Evolutionary conservation across 2,329 filamentous ascomycete species (phyloP).

Genomic region (Endocalyx cinctus): DNA sequence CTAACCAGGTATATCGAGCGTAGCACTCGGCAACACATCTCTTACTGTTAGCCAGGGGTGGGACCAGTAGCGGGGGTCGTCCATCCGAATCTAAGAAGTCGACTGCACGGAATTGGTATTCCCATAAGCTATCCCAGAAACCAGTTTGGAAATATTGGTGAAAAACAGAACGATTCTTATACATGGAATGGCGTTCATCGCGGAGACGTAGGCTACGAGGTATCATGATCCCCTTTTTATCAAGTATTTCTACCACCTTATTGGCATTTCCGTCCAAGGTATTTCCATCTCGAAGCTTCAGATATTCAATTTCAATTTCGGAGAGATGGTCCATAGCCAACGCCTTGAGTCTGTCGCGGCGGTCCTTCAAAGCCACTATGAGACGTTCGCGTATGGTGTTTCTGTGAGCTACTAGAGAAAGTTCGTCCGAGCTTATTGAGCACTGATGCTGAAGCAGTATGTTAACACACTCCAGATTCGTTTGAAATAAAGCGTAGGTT

Average conservation of each 20-base stretch:
- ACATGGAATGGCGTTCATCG: too few species aligned
- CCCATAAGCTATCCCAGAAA: too few species aligned
- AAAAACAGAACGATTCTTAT: too few species aligned
- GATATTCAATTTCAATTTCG: slow-evolving; percentile 1
- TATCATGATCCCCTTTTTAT: background rate
- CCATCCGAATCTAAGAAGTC: too few species aligned
- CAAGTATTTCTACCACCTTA: background rate
- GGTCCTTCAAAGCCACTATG: background rate
- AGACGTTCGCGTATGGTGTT: too few species aligned
- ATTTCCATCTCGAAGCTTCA: slow-evolving; percentile 1
- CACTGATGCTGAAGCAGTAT: slow-evolving; percentile 1
- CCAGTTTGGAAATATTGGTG: too few species aligned
- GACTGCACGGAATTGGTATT: too few species aligned
- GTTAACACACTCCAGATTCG: background rate
- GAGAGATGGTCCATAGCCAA: slow-evolving; percentile 2
- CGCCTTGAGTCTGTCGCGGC: slow-evolving; percentile 1
- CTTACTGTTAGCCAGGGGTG: too few species aligned
- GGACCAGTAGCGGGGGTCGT: too few species aligned
- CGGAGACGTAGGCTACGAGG: too few species aligned
- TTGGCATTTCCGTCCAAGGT: slow-evolving; percentile 1
- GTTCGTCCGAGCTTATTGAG: background rate
- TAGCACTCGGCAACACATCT: too few species aligned
- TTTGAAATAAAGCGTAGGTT: background rate
- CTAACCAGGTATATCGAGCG: slow-evolving; percentile 1
- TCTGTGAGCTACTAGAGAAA: too few species aligned